Conservation (phyloP, 352 stramenopile genomes). For the Phytopythium boreale region DNA sequence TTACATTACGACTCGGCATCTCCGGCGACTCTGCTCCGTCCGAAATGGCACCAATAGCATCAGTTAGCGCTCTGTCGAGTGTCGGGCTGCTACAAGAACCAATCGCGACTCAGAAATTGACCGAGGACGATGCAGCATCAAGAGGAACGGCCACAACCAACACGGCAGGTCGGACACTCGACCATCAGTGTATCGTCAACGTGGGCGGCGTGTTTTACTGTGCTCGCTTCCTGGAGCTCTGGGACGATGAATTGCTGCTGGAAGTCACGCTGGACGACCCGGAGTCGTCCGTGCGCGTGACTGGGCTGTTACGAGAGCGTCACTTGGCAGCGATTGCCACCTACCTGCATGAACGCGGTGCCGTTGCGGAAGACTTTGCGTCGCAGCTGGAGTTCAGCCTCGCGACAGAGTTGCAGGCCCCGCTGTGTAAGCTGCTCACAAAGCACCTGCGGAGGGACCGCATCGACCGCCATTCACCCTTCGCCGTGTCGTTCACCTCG, state of each 20-base stretch:
- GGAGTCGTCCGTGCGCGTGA: conserved; percentile 31
- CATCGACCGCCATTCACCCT: not conserved
- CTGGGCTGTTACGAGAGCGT: conserved; percentile 24
- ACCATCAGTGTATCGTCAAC: conserved; percentile 51
- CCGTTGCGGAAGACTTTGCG: conserved; percentile 12
- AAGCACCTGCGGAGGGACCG: conserved; percentile 5
- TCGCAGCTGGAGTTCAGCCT: conserved; percentile 23
- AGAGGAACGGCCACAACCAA: not conserved
- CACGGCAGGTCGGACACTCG: conserved; percentile 24
- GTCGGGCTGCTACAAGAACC: not conserved
- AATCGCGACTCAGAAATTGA: not conserved
- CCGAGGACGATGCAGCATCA: not conserved
- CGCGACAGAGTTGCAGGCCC: conserved; percentile 12
- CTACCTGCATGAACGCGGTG: conserved; percentile 21
- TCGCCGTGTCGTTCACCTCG: not conserved
- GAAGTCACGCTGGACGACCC: conserved; percentile 56
- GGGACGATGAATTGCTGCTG: conserved; percentile 61
- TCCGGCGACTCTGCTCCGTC: not conserved
- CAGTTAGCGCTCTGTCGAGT: not conserved
- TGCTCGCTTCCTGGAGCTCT: conserved; percentile 54
- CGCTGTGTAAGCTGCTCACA: conserved; percentile 23
- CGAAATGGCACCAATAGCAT: not conserved
- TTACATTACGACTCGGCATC: not conserved
- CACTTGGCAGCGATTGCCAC: conserved; percentile 31
- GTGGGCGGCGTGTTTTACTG: conserved; percentile 51